Conservation (phyloP, 1,284 basidiomycete genomes). For the Coniferiporia sulphurascens region DNA sequence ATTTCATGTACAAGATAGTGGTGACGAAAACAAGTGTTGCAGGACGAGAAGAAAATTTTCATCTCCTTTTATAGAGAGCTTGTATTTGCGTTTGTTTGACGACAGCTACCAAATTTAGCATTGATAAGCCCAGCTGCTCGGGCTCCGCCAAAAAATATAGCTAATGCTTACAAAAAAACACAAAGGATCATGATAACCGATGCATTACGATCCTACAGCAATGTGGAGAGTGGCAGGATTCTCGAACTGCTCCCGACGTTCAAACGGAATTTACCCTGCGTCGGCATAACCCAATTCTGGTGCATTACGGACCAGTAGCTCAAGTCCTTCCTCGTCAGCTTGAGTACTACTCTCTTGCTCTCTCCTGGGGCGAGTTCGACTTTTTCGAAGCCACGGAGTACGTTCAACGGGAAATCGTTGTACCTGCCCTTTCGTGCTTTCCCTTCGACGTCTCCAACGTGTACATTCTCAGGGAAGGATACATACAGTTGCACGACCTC, state of each 20-base stretch:
- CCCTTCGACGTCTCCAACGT: neutral
- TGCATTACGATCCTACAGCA: neutral
- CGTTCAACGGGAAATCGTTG: constrained; percentile 13
- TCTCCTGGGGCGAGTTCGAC: constrained; percentile 9
- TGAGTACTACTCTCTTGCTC: constrained; percentile 8
- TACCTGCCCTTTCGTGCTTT: neutral
- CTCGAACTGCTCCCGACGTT: constrained; percentile 16
- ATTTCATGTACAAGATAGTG: neutral
- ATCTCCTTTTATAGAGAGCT: neutral
- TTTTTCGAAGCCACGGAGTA: constrained; percentile 15
- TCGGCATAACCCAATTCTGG: constrained; percentile 19
- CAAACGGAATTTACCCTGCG: constrained; percentile 6
- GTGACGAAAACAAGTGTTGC: neutral
- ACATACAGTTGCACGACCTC: constrained; percentile 18
- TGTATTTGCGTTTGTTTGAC: neutral
- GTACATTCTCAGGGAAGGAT: constrained; percentile 11
- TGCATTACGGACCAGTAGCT: constrained; percentile 15
- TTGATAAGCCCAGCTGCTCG: neutral
- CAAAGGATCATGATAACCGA: neutral
- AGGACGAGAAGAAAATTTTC: neutral
- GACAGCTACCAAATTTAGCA: neutral
- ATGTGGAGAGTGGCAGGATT: constrained; percentile 8
- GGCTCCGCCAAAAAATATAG: too few species aligned
- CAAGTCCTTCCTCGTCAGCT: constrained; percentile 16
- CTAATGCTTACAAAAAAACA: too few species aligned